Evolutionary conservation across 495 filamentous ascomycete genomes (phyloP).

Genomic region (Xylaria intraflava): DNA sequence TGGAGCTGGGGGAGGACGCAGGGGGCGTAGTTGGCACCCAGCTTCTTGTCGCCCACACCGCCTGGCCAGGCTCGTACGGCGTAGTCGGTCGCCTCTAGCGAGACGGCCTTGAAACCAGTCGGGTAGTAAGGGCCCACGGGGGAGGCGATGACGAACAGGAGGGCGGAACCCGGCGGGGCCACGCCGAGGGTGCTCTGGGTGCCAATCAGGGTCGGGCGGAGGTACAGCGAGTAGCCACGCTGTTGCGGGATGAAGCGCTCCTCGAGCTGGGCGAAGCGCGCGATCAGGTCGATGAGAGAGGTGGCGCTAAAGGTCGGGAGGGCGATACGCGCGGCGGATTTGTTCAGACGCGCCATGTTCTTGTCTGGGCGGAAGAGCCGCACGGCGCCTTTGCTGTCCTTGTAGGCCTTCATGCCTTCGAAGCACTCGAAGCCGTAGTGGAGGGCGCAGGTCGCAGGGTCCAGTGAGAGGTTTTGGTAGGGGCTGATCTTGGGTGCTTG

Average conservation of each 20-base stretch:
- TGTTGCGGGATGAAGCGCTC: slow-evolving; percentile 78
- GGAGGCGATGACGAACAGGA: slow-evolving; percentile 90
- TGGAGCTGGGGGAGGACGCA: slow-evolving; percentile 90
- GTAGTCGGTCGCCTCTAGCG: slow-evolving; percentile 86
- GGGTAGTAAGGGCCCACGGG: slow-evolving; percentile 98
- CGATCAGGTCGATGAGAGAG: slow-evolving; percentile 70
- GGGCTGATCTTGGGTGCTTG: slow-evolving; percentile 71
- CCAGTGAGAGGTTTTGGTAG: slow-evolving; percentile 94
- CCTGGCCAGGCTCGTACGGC: slow-evolving; percentile 97
- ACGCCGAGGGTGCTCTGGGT: slow-evolving; percentile 91
- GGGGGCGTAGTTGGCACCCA: slow-evolving; percentile 96
- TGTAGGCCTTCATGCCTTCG: slow-evolving; percentile 99
- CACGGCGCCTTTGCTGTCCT: slow-evolving; percentile 63
- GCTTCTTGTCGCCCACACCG: slow-evolving; percentile 93
- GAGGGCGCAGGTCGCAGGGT: slow-evolving; percentile 94
- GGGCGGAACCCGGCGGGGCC: slow-evolving; percentile 79
- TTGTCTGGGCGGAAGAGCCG: slow-evolving; percentile 90
- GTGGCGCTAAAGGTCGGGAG: slow-evolving; percentile 72
- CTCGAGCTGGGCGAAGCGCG: slow-evolving; percentile 70
- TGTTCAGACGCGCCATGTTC: slow-evolving; percentile 93
- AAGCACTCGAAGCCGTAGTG: slow-evolving; percentile 98
- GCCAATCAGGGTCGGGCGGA: slow-evolving; percentile 94
- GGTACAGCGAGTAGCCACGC: slow-evolving; percentile 87
- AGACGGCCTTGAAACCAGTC: slow-evolving; percentile 93
- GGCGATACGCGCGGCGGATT: slow-evolving; percentile 81